Percentiles rank a stretch among this genome's conserved stretches.
Conservation (phyloP, 345 rosid species). For the thale cress (Arabidopsis thaliana) region TAIR10.1 NC_003074.8:20671501-20672000, state of each 20-base stretch:
- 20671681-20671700: not conserved
- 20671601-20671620: conserved; percentile 57
- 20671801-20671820: no score
- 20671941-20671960: no score
- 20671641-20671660: conserved; percentile 28
- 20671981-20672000: no score
- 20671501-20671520: conserved; percentile 43
- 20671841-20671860: no score
- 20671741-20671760: no score
- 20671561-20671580: conserved; percentile 50
- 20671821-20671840: no score
- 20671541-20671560: conserved; percentile 57
- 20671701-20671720: not conserved
- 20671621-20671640: conserved; percentile 45
- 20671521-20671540: conserved; percentile 51
- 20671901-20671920: no score
- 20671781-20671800: not conserved
- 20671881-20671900: no score
- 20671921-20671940: no score
- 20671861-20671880: no score
- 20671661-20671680: conserved; percentile 46
- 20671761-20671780: not conserved
- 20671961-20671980: no score
- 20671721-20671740: not conserved
- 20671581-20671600: conserved; percentile 50